Evolutionary conservation across 768 basidiomycete genomes (phyloP), one percentile per base, ranked within the genome.

Genomic region (Lenzites betulinus): DNA sequence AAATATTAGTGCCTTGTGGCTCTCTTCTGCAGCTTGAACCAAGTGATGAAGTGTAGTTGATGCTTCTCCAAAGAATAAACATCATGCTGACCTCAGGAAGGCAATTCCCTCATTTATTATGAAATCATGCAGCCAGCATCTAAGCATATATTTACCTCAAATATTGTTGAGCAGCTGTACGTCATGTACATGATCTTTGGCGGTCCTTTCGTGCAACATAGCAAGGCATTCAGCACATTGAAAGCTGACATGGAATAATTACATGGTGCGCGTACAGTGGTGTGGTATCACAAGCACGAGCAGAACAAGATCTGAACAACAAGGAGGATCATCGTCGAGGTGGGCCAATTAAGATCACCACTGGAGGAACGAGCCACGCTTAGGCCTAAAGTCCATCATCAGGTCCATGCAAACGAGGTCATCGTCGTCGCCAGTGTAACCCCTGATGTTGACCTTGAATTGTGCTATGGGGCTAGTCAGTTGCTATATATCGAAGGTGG

Each of bases 331-430:
- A 11, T 5, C 6, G 18, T 2, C n/a, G 7, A 49, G 55, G 15
- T 15, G 42, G 25, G 20, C 13, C 16, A 18, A 22, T 15, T 15
- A 13, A 16, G 30, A 48, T 62, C 44, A 74, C 73, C 67, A 77
- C 65, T 70, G 71, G 1, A 69, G 35, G 41, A 59, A 48, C 11
- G 60, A 61, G 55, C 49, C 60, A n/a, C 51, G 58, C 55, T 56
- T 57, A 1, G 38, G 82, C 81, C 83, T 81, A 68, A 95, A 96
- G 77, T 95, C 83, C 46, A 95, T 86, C 56, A 78, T 79, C 47
- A 99, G 78, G 63, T 93, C 76, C 56, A 96, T 74, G 76, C 96
- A 98, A 52, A 93, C 63, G 81, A 96, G 75, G 54, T 87, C 83
- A 0, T 88, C 86, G 0, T 95, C 92, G 0, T 87, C 82, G 2